phyloP scores from a whole-genome alignment of 2,329 filamentous ascomycete species.

The Diaporthe sp. region DNA sequence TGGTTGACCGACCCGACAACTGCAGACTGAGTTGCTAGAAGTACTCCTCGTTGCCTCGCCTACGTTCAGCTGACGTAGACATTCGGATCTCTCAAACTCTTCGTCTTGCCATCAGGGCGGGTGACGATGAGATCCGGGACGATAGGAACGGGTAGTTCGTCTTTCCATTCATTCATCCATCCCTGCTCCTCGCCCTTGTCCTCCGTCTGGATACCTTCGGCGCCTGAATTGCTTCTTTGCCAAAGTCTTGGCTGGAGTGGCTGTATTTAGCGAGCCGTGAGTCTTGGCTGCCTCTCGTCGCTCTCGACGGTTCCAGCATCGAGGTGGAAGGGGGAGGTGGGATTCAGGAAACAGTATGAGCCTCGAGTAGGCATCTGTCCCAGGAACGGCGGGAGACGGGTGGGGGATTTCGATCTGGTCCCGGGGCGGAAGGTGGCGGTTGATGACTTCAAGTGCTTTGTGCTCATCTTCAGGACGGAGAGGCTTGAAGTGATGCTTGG shows the following conservation, averaged over 20 bases:
- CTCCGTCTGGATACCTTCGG: neutral
- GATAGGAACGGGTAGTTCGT: neutral
- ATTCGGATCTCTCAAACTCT: neutral
- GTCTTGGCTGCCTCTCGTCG: neutral
- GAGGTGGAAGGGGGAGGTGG: neutral
- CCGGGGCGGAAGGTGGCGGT: neutral
- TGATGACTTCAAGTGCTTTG: neutral
- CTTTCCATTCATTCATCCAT: too few relatives aligned
- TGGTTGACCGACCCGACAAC: neutral
- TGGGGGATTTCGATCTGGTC: neutral
- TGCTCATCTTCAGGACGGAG: neutral
- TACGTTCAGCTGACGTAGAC: neutral
- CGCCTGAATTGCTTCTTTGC: neutral
- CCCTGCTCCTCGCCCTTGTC: neutral
- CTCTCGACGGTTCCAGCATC: neutral
- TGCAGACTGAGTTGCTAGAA: neutral
- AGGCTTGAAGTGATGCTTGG: neutral
- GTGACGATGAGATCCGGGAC: neutral
- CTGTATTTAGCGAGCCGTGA: neutral
- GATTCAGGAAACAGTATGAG: neutral
- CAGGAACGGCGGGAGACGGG: too few relatives aligned
- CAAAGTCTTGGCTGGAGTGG: rapidly evolving
- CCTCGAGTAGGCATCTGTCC: too few relatives aligned
- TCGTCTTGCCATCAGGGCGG: neutral
- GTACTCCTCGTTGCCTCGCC: neutral